Conservation (phyloP, 768 basidiomycete genomes). For the Russula earlei region DNA sequence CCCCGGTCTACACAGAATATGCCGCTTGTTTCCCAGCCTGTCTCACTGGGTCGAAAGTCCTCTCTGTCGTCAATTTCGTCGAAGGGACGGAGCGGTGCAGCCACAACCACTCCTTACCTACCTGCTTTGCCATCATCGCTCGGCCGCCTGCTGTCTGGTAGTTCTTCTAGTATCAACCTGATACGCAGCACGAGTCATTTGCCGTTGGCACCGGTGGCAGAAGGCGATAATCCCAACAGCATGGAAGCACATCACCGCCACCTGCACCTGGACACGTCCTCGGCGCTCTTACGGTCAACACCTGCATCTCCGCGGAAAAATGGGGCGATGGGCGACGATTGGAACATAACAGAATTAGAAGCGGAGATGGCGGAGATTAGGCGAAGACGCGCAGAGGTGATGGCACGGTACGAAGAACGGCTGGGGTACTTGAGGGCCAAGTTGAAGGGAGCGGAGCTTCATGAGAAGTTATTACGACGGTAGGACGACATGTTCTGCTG, state of each 20-base stretch:
- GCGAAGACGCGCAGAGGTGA: conserved; percentile 59
- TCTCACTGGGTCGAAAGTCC: conserved; percentile 15
- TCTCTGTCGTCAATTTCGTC: conserved; percentile 21
- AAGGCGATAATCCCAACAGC: conserved; percentile 31
- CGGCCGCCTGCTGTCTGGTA: conserved; percentile 29
- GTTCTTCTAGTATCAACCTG: conserved; percentile 42
- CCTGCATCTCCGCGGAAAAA: conserved; percentile 13
- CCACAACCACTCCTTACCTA: conserved; percentile 26
- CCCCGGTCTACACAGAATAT: conserved; percentile 1
- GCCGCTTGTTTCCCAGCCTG: conserved; percentile 14
- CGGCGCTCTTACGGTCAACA: neutral
- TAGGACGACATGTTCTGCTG: conserved; percentile 13
- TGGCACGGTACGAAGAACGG: conserved; percentile 60
- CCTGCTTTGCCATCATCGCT: conserved; percentile 26
- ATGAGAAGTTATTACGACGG: conserved; percentile 67
- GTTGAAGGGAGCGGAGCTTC: conserved; percentile 74
- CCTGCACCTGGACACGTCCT: conserved; percentile 1
- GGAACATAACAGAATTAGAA: conserved; percentile 34
- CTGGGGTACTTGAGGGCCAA: conserved; percentile 75
- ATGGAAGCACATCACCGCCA: conserved; percentile 10
- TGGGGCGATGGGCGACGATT: conserved; percentile 27
- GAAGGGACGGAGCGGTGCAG: conserved; percentile 12
- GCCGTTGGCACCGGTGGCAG: conserved; percentile 43
- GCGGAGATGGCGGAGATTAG: conserved; percentile 63
- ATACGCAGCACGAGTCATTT: conserved; percentile 39